Evolutionary conservation across 2,329 filamentous ascomycete genomes (phyloP).

Genomic region (Graphilbum sp.): DNA sequence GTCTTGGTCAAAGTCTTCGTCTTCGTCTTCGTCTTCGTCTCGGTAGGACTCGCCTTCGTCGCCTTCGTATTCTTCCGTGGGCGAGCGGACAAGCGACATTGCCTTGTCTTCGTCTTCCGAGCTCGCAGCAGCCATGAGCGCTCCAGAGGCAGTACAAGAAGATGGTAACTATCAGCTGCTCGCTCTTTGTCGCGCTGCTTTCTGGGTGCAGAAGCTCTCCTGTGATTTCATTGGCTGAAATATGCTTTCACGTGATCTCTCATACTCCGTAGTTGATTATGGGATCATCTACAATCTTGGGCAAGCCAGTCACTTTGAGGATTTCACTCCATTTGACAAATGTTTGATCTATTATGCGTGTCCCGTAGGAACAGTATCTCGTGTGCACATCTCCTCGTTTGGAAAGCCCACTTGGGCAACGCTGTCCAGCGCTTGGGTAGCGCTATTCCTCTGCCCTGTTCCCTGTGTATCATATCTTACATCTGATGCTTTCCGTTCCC

Average conservation of each 20-base stretch:
- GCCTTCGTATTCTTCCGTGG: slow-evolving; percentile 10
- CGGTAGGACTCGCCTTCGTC: slow-evolving; percentile 13
- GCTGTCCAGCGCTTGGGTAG: not conserved
- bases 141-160: not conserved
- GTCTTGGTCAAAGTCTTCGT: slow-evolving; percentile 10
- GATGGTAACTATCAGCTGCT: no score
- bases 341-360: no score
- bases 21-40: slow-evolving; percentile 8
- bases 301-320: no score
- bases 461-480: not conserved
- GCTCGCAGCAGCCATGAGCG: slow-evolving; percentile 3
- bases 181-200: no score
- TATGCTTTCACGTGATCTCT: no score
- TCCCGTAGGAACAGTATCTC: no score
- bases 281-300: no score
- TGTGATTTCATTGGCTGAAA: no score
- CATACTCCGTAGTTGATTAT: no score
- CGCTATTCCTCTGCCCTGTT: not conserved
- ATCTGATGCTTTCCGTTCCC: not conserved
- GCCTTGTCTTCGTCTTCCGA: slow-evolving; percentile 10
- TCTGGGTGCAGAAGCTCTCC: no score
- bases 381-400: no score
- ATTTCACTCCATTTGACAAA: no score
- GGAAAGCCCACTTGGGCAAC: not conserved
- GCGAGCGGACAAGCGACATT: slow-evolving; percentile 6